These are phyloP conservation scores for Yamadazyma ubonensis DNA, from an alignment of 805 yeast species.

Conservation along the genomic window DNA sequence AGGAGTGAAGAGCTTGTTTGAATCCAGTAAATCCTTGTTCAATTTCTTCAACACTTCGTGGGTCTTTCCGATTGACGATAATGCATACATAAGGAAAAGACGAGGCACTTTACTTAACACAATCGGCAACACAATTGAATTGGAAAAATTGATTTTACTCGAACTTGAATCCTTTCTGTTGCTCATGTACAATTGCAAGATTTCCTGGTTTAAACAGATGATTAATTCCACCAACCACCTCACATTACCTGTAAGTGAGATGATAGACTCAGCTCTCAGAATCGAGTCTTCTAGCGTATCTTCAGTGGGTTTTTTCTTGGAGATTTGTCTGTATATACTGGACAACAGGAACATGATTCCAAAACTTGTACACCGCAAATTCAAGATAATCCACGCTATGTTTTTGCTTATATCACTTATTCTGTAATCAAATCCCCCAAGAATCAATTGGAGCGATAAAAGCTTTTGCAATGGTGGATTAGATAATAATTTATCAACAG, in stretches of 20 bases:
- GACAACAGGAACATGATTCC: constrained; percentile 64
- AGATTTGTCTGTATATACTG: constrained; percentile 63
- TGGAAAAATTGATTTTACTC: constrained; percentile 24
- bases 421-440: constrained; percentile 45
- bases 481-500: constrained; percentile 69
- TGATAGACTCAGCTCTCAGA: constrained; percentile 60
- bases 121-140: constrained; percentile 55
- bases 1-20: constrained; percentile 44
- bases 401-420: constrained; percentile 37
- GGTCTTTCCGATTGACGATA: constrained; percentile 64
- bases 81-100: constrained; percentile 61
- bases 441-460: constrained; percentile 62
- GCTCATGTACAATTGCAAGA: constrained; percentile 44
- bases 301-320: constrained; percentile 52
- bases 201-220: constrained; percentile 70
- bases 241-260: constrained; percentile 68
- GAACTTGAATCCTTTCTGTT: constrained; percentile 19
- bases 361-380: constrained; percentile 68
- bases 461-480: constrained; percentile 77
- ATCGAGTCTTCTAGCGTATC: constrained; percentile 55
- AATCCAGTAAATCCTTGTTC: constrained; percentile 48
- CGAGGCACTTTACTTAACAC: constrained; percentile 70
- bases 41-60: constrained; percentile 56
- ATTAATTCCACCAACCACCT: constrained; percentile 86
- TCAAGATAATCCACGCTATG: constrained; percentile 63